Percentiles rank a stretch among this genome's conserved stretches.
Evolutionary conservation across 345 rosid species (phyloP).

Genomic region (Salix arbutifolia): DNA sequence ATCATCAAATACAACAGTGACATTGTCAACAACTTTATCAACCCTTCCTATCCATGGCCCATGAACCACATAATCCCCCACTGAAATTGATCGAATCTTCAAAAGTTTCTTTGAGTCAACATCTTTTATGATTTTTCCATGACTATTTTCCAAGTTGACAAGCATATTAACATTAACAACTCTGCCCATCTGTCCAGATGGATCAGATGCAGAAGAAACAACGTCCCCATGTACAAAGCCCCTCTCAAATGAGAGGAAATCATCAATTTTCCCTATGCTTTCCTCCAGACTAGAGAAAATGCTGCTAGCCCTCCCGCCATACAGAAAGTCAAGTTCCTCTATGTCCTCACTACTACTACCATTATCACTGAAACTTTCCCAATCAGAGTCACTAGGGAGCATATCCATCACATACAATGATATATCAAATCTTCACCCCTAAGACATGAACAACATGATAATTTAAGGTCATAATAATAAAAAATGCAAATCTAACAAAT

Average conservation of each 20-base stretch:
- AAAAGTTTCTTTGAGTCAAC: constrained; percentile 57
- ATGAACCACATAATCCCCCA: constrained; percentile 65
- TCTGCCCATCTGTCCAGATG: constrained; percentile 80
- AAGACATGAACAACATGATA: neutral
- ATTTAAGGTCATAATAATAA: neutral
- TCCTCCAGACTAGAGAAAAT: constrained; percentile 80
- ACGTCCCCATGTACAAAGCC: constrained; percentile 67
- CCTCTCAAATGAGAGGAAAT: constrained; percentile 79
- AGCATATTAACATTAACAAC: constrained; percentile 50
- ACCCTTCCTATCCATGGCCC: constrained; percentile 85
- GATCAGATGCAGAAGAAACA: constrained; percentile 53
- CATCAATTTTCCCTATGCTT: constrained; percentile 82
- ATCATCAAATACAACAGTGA: constrained; percentile 61
- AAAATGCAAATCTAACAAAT: neutral
- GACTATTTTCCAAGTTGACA: constrained; percentile 59
- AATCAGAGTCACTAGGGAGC: constrained; percentile 62
- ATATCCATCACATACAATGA: constrained; percentile 55
- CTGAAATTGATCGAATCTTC: constrained; percentile 59
- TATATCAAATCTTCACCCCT: constrained; percentile 15
- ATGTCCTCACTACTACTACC: constrained; percentile 62
- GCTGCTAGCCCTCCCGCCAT: constrained; percentile 54
- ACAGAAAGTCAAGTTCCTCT: constrained; percentile 54
- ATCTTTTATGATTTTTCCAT: constrained; percentile 48
- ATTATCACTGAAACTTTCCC: constrained; percentile 85
- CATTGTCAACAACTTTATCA: constrained; percentile 55